phyloP scores from a whole-genome alignment of 805 yeast genomes.

The Lipomyces anomalus region DNA sequence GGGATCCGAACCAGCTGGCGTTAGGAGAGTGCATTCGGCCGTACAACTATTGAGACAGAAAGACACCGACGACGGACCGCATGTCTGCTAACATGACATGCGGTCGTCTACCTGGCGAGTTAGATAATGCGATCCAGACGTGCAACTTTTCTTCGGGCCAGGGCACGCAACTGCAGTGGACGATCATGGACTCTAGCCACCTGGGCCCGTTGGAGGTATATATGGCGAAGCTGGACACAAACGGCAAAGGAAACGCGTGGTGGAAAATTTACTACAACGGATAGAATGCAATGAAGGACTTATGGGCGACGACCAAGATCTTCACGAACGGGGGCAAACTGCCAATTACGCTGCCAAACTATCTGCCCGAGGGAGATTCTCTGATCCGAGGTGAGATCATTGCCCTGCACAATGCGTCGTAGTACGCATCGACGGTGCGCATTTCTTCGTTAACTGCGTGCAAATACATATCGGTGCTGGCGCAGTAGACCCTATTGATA shows the following conservation, averaged over 20 bases:
- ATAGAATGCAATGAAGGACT: not conserved
- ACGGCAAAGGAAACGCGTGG: constrained; percentile 5
- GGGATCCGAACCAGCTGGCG: constrained; percentile 1
- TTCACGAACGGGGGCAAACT: constrained; percentile 4
- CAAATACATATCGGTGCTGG: not conserved
- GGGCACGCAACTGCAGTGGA: constrained; percentile 1
- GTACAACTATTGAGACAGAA: not conserved
- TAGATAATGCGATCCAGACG: not conserved
- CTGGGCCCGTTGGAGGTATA: constrained; percentile 3
- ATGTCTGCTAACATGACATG: constrained; percentile 5
- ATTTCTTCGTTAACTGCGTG: constrained; percentile 4
- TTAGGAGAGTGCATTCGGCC: constrained; percentile 6
- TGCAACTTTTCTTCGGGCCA: constrained; percentile 3
- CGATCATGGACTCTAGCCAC: constrained; percentile 4
- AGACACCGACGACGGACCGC: constrained; percentile 2
- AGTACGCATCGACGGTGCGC: constrained; percentile 4
- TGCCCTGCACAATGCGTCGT: constrained; percentile 5
- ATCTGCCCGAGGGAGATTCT: constrained; percentile 4
- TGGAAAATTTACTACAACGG: constrained; percentile 8
- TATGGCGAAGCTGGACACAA: constrained; percentile 1
- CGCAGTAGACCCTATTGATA: not conserved
- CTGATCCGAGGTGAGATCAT: constrained; percentile 5
- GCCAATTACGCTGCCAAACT: constrained; percentile 3
- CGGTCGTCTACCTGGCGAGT: constrained; percentile 5
- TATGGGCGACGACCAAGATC: constrained; percentile 5